Conservation (phyloP, 2,329 filamentous ascomycete species). For the Phyllosticta citrichinensis region DNA sequence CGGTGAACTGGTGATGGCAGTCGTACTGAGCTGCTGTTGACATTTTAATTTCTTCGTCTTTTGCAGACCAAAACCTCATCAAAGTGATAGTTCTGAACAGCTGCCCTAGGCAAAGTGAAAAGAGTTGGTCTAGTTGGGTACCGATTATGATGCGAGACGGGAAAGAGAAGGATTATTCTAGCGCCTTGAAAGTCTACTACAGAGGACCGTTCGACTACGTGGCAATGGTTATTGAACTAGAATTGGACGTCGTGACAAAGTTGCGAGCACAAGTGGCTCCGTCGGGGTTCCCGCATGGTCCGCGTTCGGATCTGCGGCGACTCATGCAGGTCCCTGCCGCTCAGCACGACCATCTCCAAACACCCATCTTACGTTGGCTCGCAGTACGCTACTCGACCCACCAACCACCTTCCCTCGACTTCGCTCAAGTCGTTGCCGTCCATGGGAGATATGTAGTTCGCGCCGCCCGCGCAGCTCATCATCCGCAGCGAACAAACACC, state of each 20-base stretch:
- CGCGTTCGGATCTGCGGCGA: conserved; percentile 6
- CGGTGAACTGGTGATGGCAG: background rate
- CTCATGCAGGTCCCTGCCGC: conserved; percentile 8
- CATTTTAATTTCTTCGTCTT: too few relatives aligned
- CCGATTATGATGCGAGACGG: too few relatives aligned
- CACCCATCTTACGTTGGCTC: background rate
- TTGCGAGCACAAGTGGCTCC: background rate
- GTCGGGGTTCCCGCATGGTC: background rate
- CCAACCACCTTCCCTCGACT: background rate
- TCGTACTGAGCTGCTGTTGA: too few relatives aligned
- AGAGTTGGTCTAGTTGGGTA: too few relatives aligned
- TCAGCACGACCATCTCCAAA: background rate
- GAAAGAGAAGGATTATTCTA: too few relatives aligned
- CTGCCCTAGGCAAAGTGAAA: too few relatives aligned
- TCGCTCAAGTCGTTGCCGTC: background rate
- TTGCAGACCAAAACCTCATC: too few relatives aligned
- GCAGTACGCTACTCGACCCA: background rate
- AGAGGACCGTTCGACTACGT: too few relatives aligned
- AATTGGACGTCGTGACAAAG: background rate
- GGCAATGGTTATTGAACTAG: background rate
- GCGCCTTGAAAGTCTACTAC: too few relatives aligned
- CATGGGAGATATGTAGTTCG: conserved; percentile 9
- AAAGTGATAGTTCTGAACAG: too few relatives aligned
- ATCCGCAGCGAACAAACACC: background rate
- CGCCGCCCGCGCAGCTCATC: background rate